Conservation (phyloP, 176 grass and related monocot species). For the Oryza nivara region DNA sequence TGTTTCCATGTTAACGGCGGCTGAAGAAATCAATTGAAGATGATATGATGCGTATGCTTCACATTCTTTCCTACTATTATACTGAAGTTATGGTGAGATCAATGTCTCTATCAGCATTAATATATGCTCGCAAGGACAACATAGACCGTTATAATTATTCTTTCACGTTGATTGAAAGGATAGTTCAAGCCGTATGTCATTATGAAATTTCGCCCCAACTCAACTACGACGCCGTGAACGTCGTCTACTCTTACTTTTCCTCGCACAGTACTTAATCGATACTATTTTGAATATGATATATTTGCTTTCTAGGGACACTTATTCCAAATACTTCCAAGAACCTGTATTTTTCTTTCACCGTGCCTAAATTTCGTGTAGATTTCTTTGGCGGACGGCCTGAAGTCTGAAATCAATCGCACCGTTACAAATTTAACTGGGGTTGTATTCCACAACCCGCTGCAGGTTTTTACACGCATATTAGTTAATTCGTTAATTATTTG, state of each 20-base stretch:
- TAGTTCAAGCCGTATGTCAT: neutral
- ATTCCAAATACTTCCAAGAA: conserved; percentile 24
- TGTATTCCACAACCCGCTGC: neutral
- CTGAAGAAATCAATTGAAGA: neutral
- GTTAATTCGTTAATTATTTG: too few relatives aligned
- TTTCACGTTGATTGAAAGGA: neutral
- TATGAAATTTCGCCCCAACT: neutral
- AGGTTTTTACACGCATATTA: conserved; percentile 5
- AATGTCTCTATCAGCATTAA: conserved; percentile 2
- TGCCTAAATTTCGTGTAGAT: neutral
- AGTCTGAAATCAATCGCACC: neutral
- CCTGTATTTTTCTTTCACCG: neutral
- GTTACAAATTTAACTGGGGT: neutral
- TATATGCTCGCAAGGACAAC: conserved; percentile 23
- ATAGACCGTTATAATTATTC: neutral
- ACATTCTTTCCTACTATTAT: neutral
- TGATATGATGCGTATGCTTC: neutral
- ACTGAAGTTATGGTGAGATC: neutral
- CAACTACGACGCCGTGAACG: neutral
- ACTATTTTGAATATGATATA: neutral
- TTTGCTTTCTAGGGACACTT: neutral
- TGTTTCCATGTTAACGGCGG: neutral
- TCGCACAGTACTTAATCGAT: too few relatives aligned
- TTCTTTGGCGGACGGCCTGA: neutral
- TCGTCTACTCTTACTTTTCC: neutral